Base-by-base conservation (phyloP, 805 yeast species). In the Scheffersomyces coipomensis region DNA sequence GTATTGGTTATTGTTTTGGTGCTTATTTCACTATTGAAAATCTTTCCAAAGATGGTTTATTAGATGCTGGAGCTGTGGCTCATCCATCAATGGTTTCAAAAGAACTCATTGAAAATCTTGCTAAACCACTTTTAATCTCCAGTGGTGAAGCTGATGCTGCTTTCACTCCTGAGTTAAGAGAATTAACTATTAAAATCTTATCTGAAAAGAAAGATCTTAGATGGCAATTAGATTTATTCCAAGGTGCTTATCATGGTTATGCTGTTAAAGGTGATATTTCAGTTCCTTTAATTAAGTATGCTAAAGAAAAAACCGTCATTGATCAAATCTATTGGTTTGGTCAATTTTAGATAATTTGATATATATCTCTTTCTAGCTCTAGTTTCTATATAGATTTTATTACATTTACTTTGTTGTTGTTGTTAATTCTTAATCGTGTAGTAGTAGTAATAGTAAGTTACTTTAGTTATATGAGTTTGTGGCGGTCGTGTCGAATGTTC, bases 1-100 rank as follows among this genome's bases (percentile, higher is more conserved):
- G 78, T 16, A 64, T 83, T 42, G 96, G 97, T 18, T 80, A 88
- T 68, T 88, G 97, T 65, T 88, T 71, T 47, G 97, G 97, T 57
- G 96, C 88, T 29, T 84, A 81, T 60, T 81, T 68, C 49, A 79
- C 76, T 25, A 51, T 85, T 41, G 79, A 74, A 44, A 75, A 81
- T 41, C 58, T 78, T 22, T 57, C 70, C 5, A 52, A 53, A 22
- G 71, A 60, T 31, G 65, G 64, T 13, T 38, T 40, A n/a, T 52
- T 56, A 10, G 58, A 56, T 39, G 64, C 73, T 15, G 88, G 77
- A 52, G 95, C 91, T n/a, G 62, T 78, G 46, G 93, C 93, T 7
- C 97, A 90, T 62, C 97, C 97, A 5, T 83, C 95, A 3, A 74
- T 83, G 44, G 81, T 86, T n/a, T 44, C 71, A 9, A 71, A 73